Percentiles rank a stretch among this genome's conserved stretches.
Conservation (phyloP, 2,329 filamentous ascomycete genomes). For the Talaromyces atroroseus region DNA sequence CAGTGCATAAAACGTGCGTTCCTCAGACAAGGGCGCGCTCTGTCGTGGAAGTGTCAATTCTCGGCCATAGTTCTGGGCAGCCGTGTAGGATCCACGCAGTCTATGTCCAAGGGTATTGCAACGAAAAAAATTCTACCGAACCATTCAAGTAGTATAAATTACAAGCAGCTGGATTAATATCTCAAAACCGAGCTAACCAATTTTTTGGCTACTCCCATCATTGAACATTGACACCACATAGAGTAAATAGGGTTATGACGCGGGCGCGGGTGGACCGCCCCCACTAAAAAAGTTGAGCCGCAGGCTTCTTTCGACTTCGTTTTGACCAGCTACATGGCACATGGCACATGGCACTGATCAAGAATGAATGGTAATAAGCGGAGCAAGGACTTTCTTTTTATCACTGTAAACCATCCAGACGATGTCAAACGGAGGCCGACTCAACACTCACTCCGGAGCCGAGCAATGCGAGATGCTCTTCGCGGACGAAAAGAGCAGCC, state of each 20-base stretch:
- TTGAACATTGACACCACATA: too few relatives aligned
- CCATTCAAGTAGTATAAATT: too few relatives aligned
- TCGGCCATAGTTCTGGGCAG: too few relatives aligned
- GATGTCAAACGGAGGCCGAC: constrained; percentile 10
- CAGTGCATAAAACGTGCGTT: too few relatives aligned
- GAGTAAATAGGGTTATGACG: not conserved
- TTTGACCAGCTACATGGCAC: not conserved
- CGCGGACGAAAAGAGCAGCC: constrained; percentile 7
- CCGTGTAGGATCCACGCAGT: too few relatives aligned
- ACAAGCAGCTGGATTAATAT: too few relatives aligned
- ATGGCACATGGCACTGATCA: not conserved
- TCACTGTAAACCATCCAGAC: constrained; percentile 12
- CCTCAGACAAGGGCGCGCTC: too few relatives aligned
- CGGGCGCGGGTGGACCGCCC: not conserved
- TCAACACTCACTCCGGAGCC: constrained; percentile 14
- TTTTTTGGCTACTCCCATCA: too few relatives aligned
- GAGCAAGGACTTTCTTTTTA: constrained; percentile 4
- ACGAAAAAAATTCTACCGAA: too few relatives aligned
- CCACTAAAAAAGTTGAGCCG: not conserved
- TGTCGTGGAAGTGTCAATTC: too few relatives aligned
- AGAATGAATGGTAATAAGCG: not conserved
- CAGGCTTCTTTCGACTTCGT: not conserved
- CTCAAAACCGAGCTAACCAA: too few relatives aligned
- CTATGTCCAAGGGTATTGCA: too few relatives aligned
- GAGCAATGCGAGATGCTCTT: constrained; percentile 15